Base-by-base conservation (phyloP, 2,329 filamentous ascomycete species). In the Scedosporium boydii region DNA sequence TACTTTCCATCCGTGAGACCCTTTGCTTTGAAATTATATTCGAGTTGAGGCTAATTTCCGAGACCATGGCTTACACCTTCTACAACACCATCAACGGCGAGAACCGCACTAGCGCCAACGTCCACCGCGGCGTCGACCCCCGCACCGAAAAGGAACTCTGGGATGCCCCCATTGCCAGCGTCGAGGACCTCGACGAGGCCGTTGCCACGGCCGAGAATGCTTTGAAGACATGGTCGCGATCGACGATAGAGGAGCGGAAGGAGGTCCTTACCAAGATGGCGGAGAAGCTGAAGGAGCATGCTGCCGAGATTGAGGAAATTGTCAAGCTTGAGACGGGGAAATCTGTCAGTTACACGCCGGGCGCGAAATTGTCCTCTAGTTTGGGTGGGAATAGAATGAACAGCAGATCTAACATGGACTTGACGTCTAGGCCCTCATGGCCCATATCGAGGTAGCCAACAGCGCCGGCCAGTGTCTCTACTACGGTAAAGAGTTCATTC, bases 271-370 rank as follows among this genome's bases (percentile, higher is more conserved):
- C 70, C 48, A 62, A 67, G 64, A 56, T 62, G 16, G 74, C 76
- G 41, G 75, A 76, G 3, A 66, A 77, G 9, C 63, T 80, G 5
- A 71, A 77, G 48, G 75, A 80, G 10, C 75, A 68, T 4, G 60
- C 66, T 9, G 59, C 60, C 27, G 29, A 57, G 21, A 38, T 64
- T 6, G 58, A 59, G 27, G 51, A 61, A 16, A 55, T 63, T 38
- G 61, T 68, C 29, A 65, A 63, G 58, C 65, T 65, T 58, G 67
- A 68, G 64, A 67, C 66, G 41, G 67, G 66, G 26, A 68, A 68
- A 62, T 63, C 66, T n/a, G 67, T 68, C 58, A 58, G 57, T 10
- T 58, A 18, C 56, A 53, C 23, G 60, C 60, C 6, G 56, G 59
- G 38, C 27, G 62, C 34, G 48, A 64, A 53, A 18, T 53, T 16